These are phyloP conservation scores for Flaveria sonorensis DNA, from an alignment of 129 eudicot genomes.

Conservation along the genomic window DNA sequence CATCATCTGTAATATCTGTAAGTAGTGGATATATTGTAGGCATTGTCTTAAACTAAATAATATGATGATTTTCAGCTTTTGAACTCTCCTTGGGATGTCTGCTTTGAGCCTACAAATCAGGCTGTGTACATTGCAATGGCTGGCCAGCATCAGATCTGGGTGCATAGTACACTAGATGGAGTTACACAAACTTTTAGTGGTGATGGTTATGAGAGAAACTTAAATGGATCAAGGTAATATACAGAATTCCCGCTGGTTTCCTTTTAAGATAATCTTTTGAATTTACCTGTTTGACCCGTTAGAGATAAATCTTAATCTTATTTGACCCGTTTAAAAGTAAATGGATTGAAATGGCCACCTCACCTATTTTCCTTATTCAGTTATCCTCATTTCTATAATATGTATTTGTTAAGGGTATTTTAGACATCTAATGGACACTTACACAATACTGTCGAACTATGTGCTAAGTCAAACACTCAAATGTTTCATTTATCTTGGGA, in stretches of 20 bases:
- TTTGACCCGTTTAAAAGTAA: not conserved
- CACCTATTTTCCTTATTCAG: not conserved
- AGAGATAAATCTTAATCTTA: not conserved
- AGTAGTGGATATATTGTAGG: not conserved
- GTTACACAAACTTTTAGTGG: conserved; percentile 86
- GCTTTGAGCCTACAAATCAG: conserved; percentile 82
- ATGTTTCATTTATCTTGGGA: conserved; percentile 1
- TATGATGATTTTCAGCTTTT: conserved; percentile 71
- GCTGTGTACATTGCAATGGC: conserved; percentile 95
- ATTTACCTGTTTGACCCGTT: not conserved
- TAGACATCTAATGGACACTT: conserved; percentile 1
- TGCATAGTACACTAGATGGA: conserved; percentile 63
- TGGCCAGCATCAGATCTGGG: conserved; percentile 99
- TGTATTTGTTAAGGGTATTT: not conserved
- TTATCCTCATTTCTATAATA: not conserved
- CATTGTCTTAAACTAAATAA: not conserved
- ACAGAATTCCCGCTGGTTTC: not conserved
- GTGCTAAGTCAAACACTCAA: not conserved
- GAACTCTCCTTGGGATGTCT: conserved; percentile 99
- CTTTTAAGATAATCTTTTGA: not conserved
- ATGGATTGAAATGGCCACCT: not conserved
- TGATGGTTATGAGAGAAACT: conserved; percentile 94
- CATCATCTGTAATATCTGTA: not conserved
- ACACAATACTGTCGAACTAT: not conserved
- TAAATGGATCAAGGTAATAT: conserved; percentile 83